Base-by-base conservation (phyloP, 1,284 basidiomycete genomes). In the Boletus semigastroideus region DNA sequence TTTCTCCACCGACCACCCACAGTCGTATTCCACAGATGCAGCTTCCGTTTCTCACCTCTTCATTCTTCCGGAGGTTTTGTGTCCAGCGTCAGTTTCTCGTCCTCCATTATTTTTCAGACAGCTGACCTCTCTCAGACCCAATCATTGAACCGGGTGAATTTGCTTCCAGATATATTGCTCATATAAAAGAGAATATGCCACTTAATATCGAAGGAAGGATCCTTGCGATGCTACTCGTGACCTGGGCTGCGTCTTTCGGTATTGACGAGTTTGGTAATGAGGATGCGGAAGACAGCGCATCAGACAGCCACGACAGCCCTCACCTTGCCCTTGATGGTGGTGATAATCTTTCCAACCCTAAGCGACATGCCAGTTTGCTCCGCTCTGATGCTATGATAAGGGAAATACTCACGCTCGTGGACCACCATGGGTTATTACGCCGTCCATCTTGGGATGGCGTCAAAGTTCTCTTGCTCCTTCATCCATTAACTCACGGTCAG, bases 171-270 rank as follows among this genome's bases (percentile, higher is more conserved):
- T 93, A 84, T 70, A 60, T 77, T 42, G 76, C 84, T 57, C 78
- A 86, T 68, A 59, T 73, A 59, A 77, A 87, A 66, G 83, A 86
- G 47, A 74, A 70, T 8, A 74, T 78, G 31, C 73, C 79, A 13
- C 74, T 90, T 3, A 72, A 75, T 17, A 71, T 78, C 51, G 79
- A 87, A 54, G 87, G 82, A 16, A 77, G 78, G 46, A 77, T 91
- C 49, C 74, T 90, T 41, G 76, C 83, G 9, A 82, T 87, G 76
- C 66, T 87, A 22, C 74, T 94, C 17, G 89, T 90, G 47, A 80
- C 87, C 17, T 95, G 92, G 92, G 92, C 90, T 0, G 80, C 85
- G 2, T 91, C 89, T 27, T 94, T 90, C 64, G 92, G 93, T 20
- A 74, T 94, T 41, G 83, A 94, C 66, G 88, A 92, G 60, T 76